Conservation (phyloP, 2,329 filamentous ascomycete genomes). For the Talaromyces sp. region DNA sequence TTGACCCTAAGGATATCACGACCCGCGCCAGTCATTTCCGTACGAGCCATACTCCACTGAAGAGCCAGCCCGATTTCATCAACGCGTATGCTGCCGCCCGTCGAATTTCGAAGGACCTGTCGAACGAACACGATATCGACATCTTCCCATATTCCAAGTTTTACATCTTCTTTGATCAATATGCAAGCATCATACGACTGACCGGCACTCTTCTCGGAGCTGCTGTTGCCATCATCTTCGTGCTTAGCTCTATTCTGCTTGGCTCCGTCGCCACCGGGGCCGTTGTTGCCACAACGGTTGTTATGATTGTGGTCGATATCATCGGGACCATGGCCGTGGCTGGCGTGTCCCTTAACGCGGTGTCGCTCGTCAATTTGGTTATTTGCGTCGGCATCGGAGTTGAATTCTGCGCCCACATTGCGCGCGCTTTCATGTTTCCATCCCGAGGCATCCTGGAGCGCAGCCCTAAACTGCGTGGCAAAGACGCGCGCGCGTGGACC, state of each 20-base stretch:
- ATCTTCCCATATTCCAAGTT: slow-evolving; percentile 97
- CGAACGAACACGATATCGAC: slow-evolving; percentile 64
- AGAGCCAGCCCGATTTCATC: slow-evolving; percentile 89
- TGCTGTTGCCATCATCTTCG: slow-evolving; percentile 78
- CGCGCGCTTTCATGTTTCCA: slow-evolving; percentile 92
- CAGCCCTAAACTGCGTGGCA: slow-evolving; percentile 71
- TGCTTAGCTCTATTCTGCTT: slow-evolving; percentile 72
- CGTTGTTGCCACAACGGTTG: slow-evolving; percentile 78
- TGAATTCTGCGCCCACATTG: slow-evolving; percentile 96
- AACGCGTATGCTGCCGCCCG: slow-evolving; percentile 81
- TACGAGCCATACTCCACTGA: slow-evolving; percentile 78
- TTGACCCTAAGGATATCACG: slow-evolving; percentile 61
- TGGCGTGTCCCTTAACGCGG: slow-evolving; percentile 85
- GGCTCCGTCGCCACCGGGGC: slow-evolving; percentile 77
- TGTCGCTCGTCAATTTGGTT: slow-evolving; percentile 90
- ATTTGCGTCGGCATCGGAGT: slow-evolving; percentile 96
- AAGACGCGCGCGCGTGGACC: slow-evolving; percentile 84
- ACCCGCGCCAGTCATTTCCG: slow-evolving; percentile 87
- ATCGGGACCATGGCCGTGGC: slow-evolving; percentile 91
- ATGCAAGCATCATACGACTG: slow-evolving; percentile 74
- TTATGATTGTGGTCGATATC: slow-evolving; percentile 92
- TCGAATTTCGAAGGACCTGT: slow-evolving; percentile 75
- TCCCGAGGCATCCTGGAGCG: slow-evolving; percentile 74
- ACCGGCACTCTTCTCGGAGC: slow-evolving; percentile 75
- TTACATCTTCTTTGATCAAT: slow-evolving; percentile 99